phyloP scores from a whole-genome alignment of 2,329 filamentous ascomycete genomes.

The Diaporthe nobilis region DNA sequence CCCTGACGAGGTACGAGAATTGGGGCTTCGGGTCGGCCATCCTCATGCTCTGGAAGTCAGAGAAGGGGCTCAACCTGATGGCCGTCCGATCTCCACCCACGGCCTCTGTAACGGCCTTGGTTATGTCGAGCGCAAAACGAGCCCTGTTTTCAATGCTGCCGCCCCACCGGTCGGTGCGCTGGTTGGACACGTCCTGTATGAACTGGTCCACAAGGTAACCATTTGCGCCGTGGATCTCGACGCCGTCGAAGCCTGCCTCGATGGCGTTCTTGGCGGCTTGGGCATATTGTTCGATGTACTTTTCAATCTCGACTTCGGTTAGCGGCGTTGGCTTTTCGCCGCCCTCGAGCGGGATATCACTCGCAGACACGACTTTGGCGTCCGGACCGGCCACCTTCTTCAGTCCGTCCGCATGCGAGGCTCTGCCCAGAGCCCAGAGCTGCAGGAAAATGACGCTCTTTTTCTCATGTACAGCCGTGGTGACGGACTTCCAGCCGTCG shows the following conservation, averaged over 20 bases:
- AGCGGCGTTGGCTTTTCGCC: slow-evolving; percentile 54
- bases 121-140: slow-evolving; percentile 65
- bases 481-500: slow-evolving; percentile 70
- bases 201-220: slow-evolving; percentile 68
- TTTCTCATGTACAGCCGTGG: slow-evolving; percentile 73
- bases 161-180: slow-evolving; percentile 67
- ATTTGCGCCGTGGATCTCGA: slow-evolving; percentile 58
- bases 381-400: slow-evolving; percentile 45
- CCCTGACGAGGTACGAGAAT: slow-evolving; percentile 66
- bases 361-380: slow-evolving; percentile 53
- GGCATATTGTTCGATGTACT: slow-evolving; percentile 50
- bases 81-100: slow-evolving; percentile 64
- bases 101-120: slow-evolving; percentile 64
- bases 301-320: slow-evolving; percentile 59
- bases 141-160: slow-evolving; percentile 69
- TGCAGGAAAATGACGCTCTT: slow-evolving; percentile 74
- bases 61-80: slow-evolving; percentile 70
- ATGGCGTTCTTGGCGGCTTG: slow-evolving; percentile 60
- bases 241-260: slow-evolving; percentile 64
- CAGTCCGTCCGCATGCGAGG: slow-evolving; percentile 54
- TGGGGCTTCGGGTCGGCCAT: slow-evolving; percentile 71
- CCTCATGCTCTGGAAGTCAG: slow-evolving; percentile 69
- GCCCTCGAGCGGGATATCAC: slow-evolving; percentile 61
- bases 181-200: slow-evolving; percentile 67
- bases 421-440: slow-evolving; percentile 63